phyloP scores from a whole-genome alignment of 768 basidiomycete species.

The Gloeophyllum trabeum region DNA sequence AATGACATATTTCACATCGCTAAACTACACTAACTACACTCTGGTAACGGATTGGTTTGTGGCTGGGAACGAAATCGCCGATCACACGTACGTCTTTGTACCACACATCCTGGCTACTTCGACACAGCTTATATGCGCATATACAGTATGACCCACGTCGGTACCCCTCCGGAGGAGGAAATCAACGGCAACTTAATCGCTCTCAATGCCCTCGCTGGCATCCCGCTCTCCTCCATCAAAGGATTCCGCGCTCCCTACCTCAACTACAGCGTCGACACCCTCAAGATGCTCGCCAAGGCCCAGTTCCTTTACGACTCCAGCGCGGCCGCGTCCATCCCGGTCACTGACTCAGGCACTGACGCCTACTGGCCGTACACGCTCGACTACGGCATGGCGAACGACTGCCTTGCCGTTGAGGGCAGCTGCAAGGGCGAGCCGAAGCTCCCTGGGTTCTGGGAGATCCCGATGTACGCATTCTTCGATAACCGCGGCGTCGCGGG shows the following conservation, averaged over 20 bases:
- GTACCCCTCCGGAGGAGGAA: conserved; percentile 47
- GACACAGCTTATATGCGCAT: not conserved
- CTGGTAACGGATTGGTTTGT: conserved; percentile 75
- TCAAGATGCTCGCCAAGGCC: conserved; percentile 39
- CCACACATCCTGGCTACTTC: conserved; percentile 1
- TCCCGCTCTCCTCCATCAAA: conserved; percentile 48
- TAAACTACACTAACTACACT: conserved; percentile 68
- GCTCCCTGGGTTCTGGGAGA: conserved; percentile 74
- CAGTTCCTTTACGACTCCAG: conserved; percentile 68
- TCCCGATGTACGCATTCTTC: conserved; percentile 77
- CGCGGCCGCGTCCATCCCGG: conserved; percentile 47
- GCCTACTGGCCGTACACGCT: conserved; percentile 81
- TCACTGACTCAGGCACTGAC: conserved; percentile 55
- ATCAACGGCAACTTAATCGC: conserved; percentile 73
- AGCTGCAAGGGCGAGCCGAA: conserved; percentile 61
- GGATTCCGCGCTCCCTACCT: conserved; percentile 78
- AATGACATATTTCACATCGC: conserved; percentile 68
- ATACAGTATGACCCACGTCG: conserved; percentile 69
- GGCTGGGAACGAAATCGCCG: conserved; percentile 75
- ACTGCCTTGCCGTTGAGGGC: conserved; percentile 45
- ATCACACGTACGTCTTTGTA: conserved; percentile 46
- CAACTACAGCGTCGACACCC: conserved; percentile 51
- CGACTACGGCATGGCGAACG: conserved; percentile 70
- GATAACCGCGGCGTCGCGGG: conserved; percentile 44
- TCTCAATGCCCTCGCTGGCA: conserved; percentile 68